Base-by-base conservation (phyloP, 306 rosid species). In the Chamaecrista fasciculata region DNA sequence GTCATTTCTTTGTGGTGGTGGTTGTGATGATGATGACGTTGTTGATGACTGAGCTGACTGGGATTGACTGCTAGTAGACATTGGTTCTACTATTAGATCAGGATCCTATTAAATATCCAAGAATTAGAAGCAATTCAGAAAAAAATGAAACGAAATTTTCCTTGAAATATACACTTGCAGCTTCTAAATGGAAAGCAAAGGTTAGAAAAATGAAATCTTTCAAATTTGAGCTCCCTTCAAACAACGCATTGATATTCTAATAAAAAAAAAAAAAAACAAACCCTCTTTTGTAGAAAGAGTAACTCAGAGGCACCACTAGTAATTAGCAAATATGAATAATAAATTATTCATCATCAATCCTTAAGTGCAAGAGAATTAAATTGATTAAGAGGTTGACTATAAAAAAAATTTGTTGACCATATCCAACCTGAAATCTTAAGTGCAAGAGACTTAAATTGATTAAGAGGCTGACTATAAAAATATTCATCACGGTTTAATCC, bases 81-180 rank as follows among this genome's bases (percentile, higher is more conserved):
- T 85, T 12, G 88, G 75, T 55, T 91, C 99, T 40, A 91, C 97
- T 66, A 84, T 75, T n/a, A 95, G 86, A 49, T 86, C 97, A 42
- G 88, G 82, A 82, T 95, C 97, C 99, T 95, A 87, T 26, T 37
- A 48, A 51, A 28, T 36, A 68, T 48, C 59, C 63, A 82, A 59
- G n/a, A 50, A 47, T 75, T 11, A 64, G 58, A 8, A 76, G 11
- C 74, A 75, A 31, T 67, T 66, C 14, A 71, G 52, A 55, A 9
- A 44, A 53, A 40, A 47, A 40, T 48, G 8, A 24, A 61, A 15
- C n/a, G n/a, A 74, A 16, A 57, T n/a, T 48, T 37, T 55, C 53
- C 8, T 2, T 0, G 28, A 36, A 58, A 70, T 36, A 56, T 11
- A 61, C 50, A 52, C 58, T 8, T 10, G 15, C 16, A 50, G 67